Conservation (phyloP, 208 protist species). For the Phytomonas sp. region DNA sequence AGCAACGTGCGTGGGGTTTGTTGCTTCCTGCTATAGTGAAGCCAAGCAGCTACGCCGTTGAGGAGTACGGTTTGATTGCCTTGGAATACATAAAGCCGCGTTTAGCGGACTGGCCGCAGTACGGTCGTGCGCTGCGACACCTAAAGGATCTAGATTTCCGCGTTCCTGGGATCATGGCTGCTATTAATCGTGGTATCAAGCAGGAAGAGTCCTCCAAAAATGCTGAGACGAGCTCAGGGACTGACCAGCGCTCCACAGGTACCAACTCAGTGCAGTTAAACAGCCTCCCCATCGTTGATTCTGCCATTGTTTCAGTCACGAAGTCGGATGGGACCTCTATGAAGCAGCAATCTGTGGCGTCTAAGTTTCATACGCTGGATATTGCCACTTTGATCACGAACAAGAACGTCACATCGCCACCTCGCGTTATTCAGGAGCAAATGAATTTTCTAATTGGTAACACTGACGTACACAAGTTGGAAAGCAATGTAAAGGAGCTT, state of each 20-base stretch:
- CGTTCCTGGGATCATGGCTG: slow-evolving; percentile 84
- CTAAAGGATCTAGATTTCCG: slow-evolving; percentile 81
- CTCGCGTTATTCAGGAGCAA: slow-evolving; percentile 84
- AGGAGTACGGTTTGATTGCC: slow-evolving; percentile 94
- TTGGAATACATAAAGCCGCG: slow-evolving; percentile 92
- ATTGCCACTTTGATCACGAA: slow-evolving; percentile 76
- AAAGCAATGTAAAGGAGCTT: slow-evolving; percentile 75
- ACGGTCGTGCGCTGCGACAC: slow-evolving; percentile 71
- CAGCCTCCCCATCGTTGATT: slow-evolving; percentile 36
- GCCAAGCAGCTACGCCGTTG: slow-evolving; percentile 81
- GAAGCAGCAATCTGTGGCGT: slow-evolving; percentile 18
- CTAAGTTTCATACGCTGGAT: slow-evolving; percentile 79
- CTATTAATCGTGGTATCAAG: slow-evolving; percentile 78
- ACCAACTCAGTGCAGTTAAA: slow-evolving; percentile 13
- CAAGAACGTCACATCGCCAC: slow-evolving; percentile 66
- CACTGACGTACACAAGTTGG: slow-evolving; percentile 78
- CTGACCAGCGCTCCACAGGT: not conserved
- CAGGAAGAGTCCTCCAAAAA: slow-evolving; percentile 44
- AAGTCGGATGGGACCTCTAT: slow-evolving; percentile 24
- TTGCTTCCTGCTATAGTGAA: slow-evolving; percentile 91
- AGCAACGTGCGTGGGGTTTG: slow-evolving; percentile 67
- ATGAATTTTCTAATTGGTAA: slow-evolving; percentile 91
- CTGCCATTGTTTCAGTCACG: slow-evolving; percentile 53
- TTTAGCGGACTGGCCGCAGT: slow-evolving; percentile 95
- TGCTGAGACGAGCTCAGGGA: not conserved